A percentile compares a stretch with the other conserved stretches of the same genome.
Evolutionary conservation across 345 rosid species (phyloP).

Genomic region (Corchorus olitorius): DNA sequence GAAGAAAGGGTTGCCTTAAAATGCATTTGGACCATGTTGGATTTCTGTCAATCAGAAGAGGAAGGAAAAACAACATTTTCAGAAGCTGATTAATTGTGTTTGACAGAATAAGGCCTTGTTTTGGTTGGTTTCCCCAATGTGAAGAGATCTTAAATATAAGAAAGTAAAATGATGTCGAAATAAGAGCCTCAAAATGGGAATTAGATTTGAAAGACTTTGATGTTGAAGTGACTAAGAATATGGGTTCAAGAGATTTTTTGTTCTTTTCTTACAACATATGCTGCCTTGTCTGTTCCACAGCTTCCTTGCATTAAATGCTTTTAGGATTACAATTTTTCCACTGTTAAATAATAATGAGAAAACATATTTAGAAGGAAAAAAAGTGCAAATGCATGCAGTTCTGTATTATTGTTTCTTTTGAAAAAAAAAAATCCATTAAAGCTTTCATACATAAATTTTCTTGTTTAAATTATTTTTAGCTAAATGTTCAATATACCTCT

Average conservation of each 20-base stretch:
- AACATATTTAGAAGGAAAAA: no score
- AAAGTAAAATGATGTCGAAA: slow-evolving; percentile 35
- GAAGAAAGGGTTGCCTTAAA: slow-evolving; percentile 35
- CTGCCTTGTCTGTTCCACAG: background rate
- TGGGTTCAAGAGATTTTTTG: slow-evolving; percentile 2
- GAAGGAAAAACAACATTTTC: background rate
- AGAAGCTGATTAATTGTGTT: slow-evolving; percentile 20
- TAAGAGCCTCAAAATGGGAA: slow-evolving; percentile 31
- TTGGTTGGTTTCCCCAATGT: background rate
- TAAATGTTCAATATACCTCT: no score
- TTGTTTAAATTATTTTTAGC: no score
- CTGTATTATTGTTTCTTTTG: no score
- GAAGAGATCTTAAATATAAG: slow-evolving; percentile 8
- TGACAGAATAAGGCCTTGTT: slow-evolving; percentile 27
- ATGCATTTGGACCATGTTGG: slow-evolving; percentile 43
- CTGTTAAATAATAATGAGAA: background rate
- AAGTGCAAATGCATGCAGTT: no score
- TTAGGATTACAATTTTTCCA: background rate
- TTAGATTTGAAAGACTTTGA: slow-evolving; percentile 30
- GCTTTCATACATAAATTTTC: no score
- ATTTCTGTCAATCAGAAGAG: slow-evolving; percentile 25
- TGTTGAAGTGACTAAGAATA: slow-evolving; percentile 31
- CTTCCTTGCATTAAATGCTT: background rate
- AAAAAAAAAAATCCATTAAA: no score
- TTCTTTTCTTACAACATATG: slow-evolving; percentile 13